phyloP scores from a whole-genome alignment of 805 yeast species.

The Ogataea naganishii region DNA sequence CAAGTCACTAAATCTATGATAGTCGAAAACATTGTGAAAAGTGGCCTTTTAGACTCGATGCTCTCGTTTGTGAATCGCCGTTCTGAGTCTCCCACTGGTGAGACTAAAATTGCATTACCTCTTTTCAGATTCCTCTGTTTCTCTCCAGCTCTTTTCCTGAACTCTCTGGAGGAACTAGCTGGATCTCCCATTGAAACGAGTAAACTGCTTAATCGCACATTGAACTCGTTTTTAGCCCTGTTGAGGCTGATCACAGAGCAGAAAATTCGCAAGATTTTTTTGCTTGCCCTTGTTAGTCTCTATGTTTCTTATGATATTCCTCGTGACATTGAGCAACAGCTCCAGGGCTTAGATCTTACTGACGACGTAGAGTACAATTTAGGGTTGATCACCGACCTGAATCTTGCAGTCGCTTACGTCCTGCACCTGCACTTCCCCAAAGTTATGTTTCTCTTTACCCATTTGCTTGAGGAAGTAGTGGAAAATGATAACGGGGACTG shows the following conservation, averaged over 20 bases:
- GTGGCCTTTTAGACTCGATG: constrained; percentile 38
- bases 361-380: constrained; percentile 2
- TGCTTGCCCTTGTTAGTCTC: constrained; percentile 20
- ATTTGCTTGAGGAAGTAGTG: constrained; percentile 65
- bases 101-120: constrained; percentile 28
- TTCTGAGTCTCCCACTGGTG: constrained; percentile 32
- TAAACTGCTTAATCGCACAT: constrained; percentile 9
- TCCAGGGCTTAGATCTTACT: constrained; percentile 14
- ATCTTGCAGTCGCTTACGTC: constrained; percentile 11
- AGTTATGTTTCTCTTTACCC: constrained; percentile 15
- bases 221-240: constrained; percentile 18
- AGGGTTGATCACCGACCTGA: constrained; percentile 4
- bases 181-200: constrained; percentile 19
- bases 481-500: constrained; percentile 54
- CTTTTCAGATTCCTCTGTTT: constrained; percentile 30
- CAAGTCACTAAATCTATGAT: constrained; percentile 12
- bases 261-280: constrained; percentile 49
- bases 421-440: constrained; percentile 18
- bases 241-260: constrained; percentile 60
- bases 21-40: constrained; percentile 24
- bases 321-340: constrained; percentile 13
- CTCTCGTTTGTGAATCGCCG: constrained; percentile 32
- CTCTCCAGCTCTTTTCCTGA: constrained; percentile 26
- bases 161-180: constrained; percentile 20
- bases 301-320: constrained; percentile 17